These are phyloP conservation scores for Clarkia xantiana DNA, from an alignment of 345 rosid species.

Conservation along the genomic window DNA sequence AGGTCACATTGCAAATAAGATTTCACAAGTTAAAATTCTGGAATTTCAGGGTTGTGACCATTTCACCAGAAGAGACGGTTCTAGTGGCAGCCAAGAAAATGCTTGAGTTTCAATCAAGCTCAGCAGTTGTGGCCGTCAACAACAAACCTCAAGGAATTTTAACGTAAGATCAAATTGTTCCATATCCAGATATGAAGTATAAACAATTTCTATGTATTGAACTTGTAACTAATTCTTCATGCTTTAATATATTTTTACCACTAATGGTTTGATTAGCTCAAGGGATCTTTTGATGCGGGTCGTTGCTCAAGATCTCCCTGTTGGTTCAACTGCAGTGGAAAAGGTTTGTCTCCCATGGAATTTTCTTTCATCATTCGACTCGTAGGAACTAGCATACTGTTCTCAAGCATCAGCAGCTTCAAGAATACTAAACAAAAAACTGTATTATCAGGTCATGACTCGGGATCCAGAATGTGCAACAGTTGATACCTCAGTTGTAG, in stretches of 20 bases:
- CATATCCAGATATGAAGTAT: not conserved
- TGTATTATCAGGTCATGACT: slow-evolving; percentile 72
- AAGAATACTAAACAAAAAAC: slow-evolving; percentile 4
- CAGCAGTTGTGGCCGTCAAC: slow-evolving; percentile 62
- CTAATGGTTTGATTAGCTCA: slow-evolving; percentile 36
- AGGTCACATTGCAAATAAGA: not conserved
- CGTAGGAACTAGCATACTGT: not conserved
- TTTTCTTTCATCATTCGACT: not conserved
- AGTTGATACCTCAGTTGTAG: slow-evolving; percentile 78
- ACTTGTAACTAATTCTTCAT: not conserved
- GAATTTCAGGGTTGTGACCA: slow-evolving; percentile 64
- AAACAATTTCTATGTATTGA: not conserved
- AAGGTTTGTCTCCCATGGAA: slow-evolving; percentile 31
- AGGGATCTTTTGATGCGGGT: slow-evolving; percentile 97
- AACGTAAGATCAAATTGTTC: slow-evolving; percentile 48
- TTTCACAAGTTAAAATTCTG: slow-evolving; percentile 11
- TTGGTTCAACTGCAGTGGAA: slow-evolving; percentile 61
- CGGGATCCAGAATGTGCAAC: slow-evolving; percentile 88
- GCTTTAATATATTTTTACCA: not conserved
- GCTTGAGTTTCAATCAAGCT: slow-evolving; percentile 62
- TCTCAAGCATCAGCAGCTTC: too few species aligned
- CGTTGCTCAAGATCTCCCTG: slow-evolving; percentile 60
- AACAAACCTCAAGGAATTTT: slow-evolving; percentile 72
- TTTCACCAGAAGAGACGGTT: slow-evolving; percentile 73
- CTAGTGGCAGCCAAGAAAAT: slow-evolving; percentile 59